These are phyloP conservation scores for Fusarium hainanense DNA, from an alignment of 2,329 filamentous ascomycete species.

Conservation along the genomic window DNA sequence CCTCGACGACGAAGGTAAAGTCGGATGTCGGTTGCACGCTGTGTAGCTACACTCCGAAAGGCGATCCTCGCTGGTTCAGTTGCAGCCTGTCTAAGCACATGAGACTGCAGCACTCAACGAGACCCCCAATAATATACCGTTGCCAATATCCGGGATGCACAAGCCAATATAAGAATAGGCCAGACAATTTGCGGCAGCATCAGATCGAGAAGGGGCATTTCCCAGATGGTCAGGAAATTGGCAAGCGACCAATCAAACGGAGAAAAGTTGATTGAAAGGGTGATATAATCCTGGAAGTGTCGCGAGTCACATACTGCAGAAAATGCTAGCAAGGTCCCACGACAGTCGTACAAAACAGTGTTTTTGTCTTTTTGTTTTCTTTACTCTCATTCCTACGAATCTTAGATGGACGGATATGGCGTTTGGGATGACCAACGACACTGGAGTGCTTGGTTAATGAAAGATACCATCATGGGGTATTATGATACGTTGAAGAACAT, in stretches of 20 bases:
- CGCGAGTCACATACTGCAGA: neutral
- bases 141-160: conserved; percentile 65
- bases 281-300: neutral
- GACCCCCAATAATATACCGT: conserved; percentile 62
- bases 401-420: conserved; percentile 18
- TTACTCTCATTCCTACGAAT: conserved; percentile 1
- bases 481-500: conserved; percentile 13
- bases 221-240: conserved; percentile 55
- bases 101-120: conserved; percentile 63
- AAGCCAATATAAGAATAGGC: conserved; percentile 66
- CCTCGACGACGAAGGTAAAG: conserved; percentile 52
- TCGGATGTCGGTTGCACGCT: conserved; percentile 61
- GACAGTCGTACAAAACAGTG: neutral
- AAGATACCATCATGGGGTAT: conserved; percentile 30
- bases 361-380: neutral
- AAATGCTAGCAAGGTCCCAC: neutral
- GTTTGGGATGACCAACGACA: conserved; percentile 25
- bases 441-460: conserved; percentile 7
- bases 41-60: conserved; percentile 66
- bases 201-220: conserved; percentile 67
- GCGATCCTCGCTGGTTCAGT: conserved; percentile 68
- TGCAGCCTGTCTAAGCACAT: conserved; percentile 70
- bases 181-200: conserved; percentile 67
- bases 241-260: conserved; percentile 58
- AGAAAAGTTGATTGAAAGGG: conserved; percentile 54